Percentiles rank a stretch among this genome's conserved stretches.
These are phyloP conservation scores for Tetrapisispora phaffii DNA, from an alignment of 805 yeast species.

Conservation along the genomic window DNA sequence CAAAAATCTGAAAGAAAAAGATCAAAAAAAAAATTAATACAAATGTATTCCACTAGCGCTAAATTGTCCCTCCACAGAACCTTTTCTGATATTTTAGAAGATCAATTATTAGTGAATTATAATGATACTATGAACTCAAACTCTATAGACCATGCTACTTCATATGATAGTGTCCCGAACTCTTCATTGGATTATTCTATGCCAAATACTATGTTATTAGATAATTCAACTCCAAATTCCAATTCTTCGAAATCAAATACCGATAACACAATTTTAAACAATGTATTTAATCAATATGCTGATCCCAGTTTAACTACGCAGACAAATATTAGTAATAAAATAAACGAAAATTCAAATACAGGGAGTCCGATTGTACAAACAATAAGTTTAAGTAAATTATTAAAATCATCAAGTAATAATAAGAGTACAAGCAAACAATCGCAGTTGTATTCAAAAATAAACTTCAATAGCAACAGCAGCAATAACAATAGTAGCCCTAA, in stretches of 20 bases:
- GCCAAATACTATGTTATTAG: background rate
- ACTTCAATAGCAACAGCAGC: background rate
- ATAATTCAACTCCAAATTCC: background rate
- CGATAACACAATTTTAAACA: background rate
- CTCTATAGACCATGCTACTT: background rate
- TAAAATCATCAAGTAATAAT: slow-evolving; percentile 7
- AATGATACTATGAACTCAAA: slow-evolving; percentile 11
- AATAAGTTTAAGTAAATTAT: slow-evolving; percentile 19
- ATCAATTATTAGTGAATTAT: slow-evolving; percentile 16
- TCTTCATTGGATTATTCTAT: background rate
- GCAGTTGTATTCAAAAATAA: background rate
- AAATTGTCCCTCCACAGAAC: slow-evolving; percentile 21
- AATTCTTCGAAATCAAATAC: background rate
- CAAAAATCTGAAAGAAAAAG: background rate
- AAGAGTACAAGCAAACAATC: background rate
- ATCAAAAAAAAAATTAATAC: background rate
- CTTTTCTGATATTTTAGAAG: slow-evolving; percentile 28
- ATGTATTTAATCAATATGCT: slow-evolving; percentile 25
- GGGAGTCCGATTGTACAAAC: slow-evolving; percentile 15
- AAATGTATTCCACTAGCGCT: slow-evolving; percentile 11
- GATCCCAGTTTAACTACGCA: slow-evolving; percentile 29
- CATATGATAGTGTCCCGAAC: background rate
- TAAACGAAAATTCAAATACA: background rate
- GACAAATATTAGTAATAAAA: slow-evolving; percentile 10
- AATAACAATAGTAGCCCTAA: background rate